Evolutionary conservation across 1,139 yeast genomes (phyloP).

Genomic region (Saccharomycopsis hybrid): DNA sequence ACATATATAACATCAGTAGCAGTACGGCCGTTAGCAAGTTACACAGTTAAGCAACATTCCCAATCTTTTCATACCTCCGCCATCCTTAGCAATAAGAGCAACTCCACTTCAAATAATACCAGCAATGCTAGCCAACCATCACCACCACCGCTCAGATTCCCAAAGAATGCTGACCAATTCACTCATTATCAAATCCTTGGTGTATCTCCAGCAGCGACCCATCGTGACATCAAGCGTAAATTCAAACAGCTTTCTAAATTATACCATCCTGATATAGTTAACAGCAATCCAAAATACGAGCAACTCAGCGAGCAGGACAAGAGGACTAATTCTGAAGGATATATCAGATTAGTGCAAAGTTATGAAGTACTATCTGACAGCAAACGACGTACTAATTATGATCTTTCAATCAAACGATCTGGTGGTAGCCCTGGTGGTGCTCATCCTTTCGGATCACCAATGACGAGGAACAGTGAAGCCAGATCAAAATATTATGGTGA

Average conservation of each 20-base stretch:
- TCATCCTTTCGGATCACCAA: constrained; percentile 44
- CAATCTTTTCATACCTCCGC: too few species aligned
- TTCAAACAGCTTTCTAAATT: constrained; percentile 62
- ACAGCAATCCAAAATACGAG: constrained; percentile 28
- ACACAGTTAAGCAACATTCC: too few species aligned
- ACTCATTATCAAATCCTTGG: constrained; percentile 15
- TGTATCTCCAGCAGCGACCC: not conserved
- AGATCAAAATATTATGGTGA: constrained; percentile 29
- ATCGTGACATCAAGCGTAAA: constrained; percentile 51
- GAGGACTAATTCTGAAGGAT: constrained; percentile 41
- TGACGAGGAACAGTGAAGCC: constrained; percentile 31
- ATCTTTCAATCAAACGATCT: constrained; percentile 32
- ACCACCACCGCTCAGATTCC: not conserved
- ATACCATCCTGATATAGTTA: constrained; percentile 71
- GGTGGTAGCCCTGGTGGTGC: constrained; percentile 63
- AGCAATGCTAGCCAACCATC: too few species aligned
- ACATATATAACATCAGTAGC: too few species aligned
- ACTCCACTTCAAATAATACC: too few species aligned
- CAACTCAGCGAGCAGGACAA: constrained; percentile 36
- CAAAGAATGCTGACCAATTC: not conserved
- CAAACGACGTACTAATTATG: constrained; percentile 46
- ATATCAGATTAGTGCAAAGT: constrained; percentile 58
- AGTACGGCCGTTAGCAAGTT: too few species aligned
- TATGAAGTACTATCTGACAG: constrained; percentile 60
- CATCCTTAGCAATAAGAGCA: too few species aligned